These are phyloP conservation scores for Vachellia pachyceras DNA, from an alignment of 306 rosid species.

Conservation along the genomic window DNA sequence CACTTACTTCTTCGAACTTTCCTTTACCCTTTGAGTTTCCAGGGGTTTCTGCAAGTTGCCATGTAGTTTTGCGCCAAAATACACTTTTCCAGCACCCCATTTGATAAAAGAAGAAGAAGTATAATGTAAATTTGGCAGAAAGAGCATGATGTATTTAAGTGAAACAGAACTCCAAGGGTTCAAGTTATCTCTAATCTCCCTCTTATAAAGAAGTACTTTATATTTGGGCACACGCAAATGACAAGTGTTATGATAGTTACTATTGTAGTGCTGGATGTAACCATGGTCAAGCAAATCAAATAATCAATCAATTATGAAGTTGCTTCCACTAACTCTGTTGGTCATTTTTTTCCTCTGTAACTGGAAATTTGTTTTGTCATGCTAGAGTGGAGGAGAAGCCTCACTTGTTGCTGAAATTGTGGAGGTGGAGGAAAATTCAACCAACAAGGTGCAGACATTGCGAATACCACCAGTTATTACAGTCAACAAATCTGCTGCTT, in stretches of 20 bases:
- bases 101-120: background rate
- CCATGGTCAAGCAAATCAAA: background rate
- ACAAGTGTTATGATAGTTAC: background rate
- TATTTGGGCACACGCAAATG: background rate
- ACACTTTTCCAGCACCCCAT: background rate
- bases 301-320: background rate
- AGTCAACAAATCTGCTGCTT: conserved; percentile 78
- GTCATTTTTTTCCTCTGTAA: background rate
- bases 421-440: conserved; percentile 87
- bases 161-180: background rate
- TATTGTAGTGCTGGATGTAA: background rate
- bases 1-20: background rate
- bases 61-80: background rate
- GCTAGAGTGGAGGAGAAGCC: conserved; percentile 86
- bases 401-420: conserved; percentile 89
- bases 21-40: background rate
- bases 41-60: background rate
- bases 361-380: background rate
- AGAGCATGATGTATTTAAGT: background rate
- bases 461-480: conserved; percentile 75
- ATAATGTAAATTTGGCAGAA: background rate
- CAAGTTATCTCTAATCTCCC: too few relatives aligned
- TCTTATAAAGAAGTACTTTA: background rate
- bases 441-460: conserved; percentile 79
- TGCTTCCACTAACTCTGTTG: background rate